A percentile compares a stretch with the other conserved stretches of the same genome.
These are phyloP conservation scores for Bruguiera hainesii DNA, from an alignment of 441 rosid genomes.

Conservation along the genomic window DNA sequence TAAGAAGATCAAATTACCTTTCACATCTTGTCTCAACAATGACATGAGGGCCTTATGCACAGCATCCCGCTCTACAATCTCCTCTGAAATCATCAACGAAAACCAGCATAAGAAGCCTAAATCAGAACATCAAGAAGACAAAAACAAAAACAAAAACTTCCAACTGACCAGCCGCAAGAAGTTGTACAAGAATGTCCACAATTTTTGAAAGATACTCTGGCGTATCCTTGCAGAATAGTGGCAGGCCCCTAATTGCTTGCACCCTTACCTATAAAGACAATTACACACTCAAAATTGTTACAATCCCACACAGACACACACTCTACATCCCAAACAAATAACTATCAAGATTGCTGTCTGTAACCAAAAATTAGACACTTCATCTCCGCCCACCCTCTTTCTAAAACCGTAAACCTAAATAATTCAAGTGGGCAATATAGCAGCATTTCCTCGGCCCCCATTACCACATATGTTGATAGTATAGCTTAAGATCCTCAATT, in stretches of 20 bases:
- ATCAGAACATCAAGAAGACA: not conserved
- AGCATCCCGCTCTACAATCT: constrained; percentile 91
- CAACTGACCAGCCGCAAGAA: constrained; percentile 60
- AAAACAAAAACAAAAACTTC: constrained; percentile 1
- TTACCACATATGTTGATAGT: no score
- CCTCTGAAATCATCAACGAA: constrained; percentile 49
- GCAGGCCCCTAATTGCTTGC: constrained; percentile 94
- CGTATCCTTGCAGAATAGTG: constrained; percentile 87
- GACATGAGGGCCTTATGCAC: constrained; percentile 97
- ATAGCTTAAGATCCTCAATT: no score
- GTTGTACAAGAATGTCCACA: constrained; percentile 82
- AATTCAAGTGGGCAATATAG: not conserved
- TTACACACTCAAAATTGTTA: not conserved
- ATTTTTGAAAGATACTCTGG: constrained; percentile 77
- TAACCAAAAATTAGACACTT: no score
- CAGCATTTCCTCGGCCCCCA: no score
- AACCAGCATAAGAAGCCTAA: not conserved
- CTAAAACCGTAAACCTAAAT: not conserved
- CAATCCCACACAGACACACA: not conserved
- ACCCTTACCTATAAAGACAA: constrained; percentile 65
- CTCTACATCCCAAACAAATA: no score
- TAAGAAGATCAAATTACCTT: constrained; percentile 51
- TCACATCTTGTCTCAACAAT: constrained; percentile 88
- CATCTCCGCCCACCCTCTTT: not conserved
- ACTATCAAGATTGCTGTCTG: no score